Evolutionary conservation across 1,284 basidiomycete species (phyloP).

Genomic region (Ceratobasidium sp.): DNA sequence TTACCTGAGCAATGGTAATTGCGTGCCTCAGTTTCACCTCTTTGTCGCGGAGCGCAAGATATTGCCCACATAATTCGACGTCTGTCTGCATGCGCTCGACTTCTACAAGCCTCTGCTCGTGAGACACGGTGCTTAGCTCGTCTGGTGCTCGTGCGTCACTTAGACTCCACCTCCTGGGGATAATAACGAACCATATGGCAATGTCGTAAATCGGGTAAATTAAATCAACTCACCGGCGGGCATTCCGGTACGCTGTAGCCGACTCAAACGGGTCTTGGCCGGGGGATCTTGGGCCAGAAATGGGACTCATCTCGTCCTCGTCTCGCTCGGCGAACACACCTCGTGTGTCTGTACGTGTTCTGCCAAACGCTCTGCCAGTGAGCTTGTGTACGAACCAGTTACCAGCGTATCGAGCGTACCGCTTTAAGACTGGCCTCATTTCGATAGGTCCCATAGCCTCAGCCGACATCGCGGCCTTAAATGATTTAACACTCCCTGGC

Average conservation of each 20-base stretch:
- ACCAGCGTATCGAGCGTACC: slow-evolving; percentile 3
- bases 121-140: neutral
- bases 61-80: slow-evolving; percentile 43
- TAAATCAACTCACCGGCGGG: slow-evolving; percentile 8
- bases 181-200: neutral
- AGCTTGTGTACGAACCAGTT: neutral
- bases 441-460: slow-evolving; percentile 1
- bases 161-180: slow-evolving; percentile 42
- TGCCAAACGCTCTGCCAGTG: neutral
- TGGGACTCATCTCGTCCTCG: slow-evolving; percentile 26
- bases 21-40: slow-evolving; percentile 43
- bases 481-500: slow-evolving; percentile 32
- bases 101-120: neutral
- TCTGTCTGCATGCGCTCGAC: slow-evolving; percentile 43
- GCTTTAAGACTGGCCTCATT: slow-evolving; percentile 20
- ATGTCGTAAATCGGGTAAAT: neutral
- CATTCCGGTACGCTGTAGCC: neutral
- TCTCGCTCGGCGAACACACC: slow-evolving; percentile 27
- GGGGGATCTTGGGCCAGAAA: slow-evolving; percentile 7
- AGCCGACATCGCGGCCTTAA: slow-evolving; percentile 15
- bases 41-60: slow-evolving; percentile 39
- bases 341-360: slow-evolving; percentile 31
- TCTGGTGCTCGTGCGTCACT: slow-evolving; percentile 32
- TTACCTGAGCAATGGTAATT: slow-evolving; percentile 41
- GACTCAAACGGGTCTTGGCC: slow-evolving; percentile 1